Evolutionary conservation across 1,139 yeast species (phyloP).

Genomic region (Suhomyces kunorum): DNA sequence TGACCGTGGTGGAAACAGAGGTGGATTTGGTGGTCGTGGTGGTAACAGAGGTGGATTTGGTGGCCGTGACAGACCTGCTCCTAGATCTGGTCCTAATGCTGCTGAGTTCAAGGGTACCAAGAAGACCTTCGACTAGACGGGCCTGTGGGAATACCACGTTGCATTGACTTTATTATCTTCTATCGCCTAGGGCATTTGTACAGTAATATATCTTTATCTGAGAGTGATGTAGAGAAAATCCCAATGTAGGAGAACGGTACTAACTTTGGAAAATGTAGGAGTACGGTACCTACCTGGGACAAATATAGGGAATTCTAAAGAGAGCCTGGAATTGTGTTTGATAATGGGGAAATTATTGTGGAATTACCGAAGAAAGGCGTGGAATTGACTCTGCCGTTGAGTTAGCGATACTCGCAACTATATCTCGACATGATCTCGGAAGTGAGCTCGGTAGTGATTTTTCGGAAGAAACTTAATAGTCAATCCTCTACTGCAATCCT

Average conservation of each 20-base stretch:
- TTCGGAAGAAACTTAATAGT: too few relatives aligned
- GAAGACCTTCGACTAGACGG: slow-evolving; percentile 69
- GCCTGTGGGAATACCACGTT: neutral
- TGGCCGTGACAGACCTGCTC: slow-evolving; percentile 53
- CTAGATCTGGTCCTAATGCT: slow-evolving; percentile 59
- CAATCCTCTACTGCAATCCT: too few relatives aligned
- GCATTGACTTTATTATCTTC: slow-evolving; percentile 4
- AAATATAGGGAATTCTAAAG: too few relatives aligned
- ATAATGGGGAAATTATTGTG: too few relatives aligned
- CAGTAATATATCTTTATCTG: slow-evolving; percentile 3
- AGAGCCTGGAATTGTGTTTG: too few relatives aligned
- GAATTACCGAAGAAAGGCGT: too few relatives aligned
- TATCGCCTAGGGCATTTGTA: slow-evolving; percentile 1
- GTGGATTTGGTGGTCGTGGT: slow-evolving; percentile 34
- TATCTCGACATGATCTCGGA: too few relatives aligned
- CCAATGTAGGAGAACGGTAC: neutral
- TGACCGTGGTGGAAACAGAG: slow-evolving; percentile 28
- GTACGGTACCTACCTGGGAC: too few relatives aligned
- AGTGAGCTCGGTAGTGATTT: too few relatives aligned
- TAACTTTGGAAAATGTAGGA: too few relatives aligned
- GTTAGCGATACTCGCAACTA: too few relatives aligned
- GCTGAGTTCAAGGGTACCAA: slow-evolving; percentile 73
- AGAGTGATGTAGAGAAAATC: neutral
- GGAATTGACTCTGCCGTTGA: too few relatives aligned
- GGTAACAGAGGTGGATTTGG: slow-evolving; percentile 47